A percentile compares a stretch with the other conserved stretches of the same genome.
phyloP scores from a whole-genome alignment of 495 filamentous ascomycete species.

The Aspergillus panamensis region DNA sequence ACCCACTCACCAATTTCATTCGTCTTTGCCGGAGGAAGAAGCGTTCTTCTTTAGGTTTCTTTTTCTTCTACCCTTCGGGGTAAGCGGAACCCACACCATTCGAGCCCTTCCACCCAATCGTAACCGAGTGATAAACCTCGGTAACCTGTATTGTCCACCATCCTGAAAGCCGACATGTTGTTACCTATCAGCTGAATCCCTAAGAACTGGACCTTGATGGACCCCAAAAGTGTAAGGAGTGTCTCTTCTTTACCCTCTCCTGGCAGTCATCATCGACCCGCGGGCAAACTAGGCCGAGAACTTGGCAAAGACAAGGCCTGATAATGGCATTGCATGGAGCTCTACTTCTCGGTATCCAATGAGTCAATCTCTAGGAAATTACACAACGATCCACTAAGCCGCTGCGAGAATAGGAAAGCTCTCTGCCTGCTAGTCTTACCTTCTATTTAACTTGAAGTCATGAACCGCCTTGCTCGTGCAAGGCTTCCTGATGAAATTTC shows the following conservation, averaged over 20 bases:
- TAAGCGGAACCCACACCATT: background rate
- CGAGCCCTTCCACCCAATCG: background rate
- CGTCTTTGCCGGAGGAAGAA: background rate
- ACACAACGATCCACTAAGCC: background rate
- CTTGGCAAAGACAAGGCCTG: background rate
- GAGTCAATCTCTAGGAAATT: background rate
- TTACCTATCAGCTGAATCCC: too few relatives aligned
- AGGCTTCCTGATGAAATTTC: background rate
- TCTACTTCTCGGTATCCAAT: background rate
- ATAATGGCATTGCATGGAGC: background rate
- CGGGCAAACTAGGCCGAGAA: constrained; percentile 1
- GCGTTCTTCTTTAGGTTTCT: background rate
- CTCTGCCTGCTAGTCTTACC: background rate
- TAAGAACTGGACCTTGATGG: background rate
- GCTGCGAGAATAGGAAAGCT: background rate
- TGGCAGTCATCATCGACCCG: background rate
- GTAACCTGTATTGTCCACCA: too few relatives aligned
- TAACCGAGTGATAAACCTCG: too few relatives aligned
- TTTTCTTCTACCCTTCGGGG: background rate
- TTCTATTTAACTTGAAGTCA: background rate
- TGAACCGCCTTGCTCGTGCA: too few relatives aligned
- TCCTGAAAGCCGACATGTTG: too few relatives aligned
- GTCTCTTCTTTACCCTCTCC: background rate
- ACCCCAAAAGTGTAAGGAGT: background rate
- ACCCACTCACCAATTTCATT: background rate